Evolutionary conservation across 768 basidiomycete genomes (phyloP).

Genomic region (Pleurotus pulmonarius): DNA sequence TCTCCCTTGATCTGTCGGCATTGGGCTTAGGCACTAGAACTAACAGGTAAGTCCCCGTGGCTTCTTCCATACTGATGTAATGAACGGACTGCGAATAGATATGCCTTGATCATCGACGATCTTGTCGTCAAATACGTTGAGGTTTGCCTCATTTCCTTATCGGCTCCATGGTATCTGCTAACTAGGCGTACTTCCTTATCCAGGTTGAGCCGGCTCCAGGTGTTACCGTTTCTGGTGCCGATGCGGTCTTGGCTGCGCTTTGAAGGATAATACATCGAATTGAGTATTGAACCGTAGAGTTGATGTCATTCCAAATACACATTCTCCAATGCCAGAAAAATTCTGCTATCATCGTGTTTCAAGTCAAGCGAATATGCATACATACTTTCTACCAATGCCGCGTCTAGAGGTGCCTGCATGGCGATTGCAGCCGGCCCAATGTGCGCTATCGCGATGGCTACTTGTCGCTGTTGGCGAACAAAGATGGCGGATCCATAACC

Average conservation of each 20-base stretch:
- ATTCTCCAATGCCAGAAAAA: too few relatives aligned
- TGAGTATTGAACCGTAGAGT: too few relatives aligned
- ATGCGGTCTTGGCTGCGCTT: slow-evolving; percentile 51
- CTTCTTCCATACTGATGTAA: neutral
- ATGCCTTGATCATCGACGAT: slow-evolving; percentile 64
- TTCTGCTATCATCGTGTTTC: too few relatives aligned
- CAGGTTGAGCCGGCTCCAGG: slow-evolving; percentile 48
- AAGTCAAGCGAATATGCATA: too few relatives aligned
- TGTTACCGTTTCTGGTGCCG: slow-evolving; percentile 55
- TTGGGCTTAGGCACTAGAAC: slow-evolving; percentile 45
- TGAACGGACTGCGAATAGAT: neutral
- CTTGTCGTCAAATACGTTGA: slow-evolving; percentile 65
- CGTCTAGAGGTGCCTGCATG: too few relatives aligned
- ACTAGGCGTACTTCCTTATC: slow-evolving; percentile 10
- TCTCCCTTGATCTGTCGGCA: slow-evolving; percentile 48
- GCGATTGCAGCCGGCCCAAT: too few relatives aligned
- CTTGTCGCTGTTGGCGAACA: too few relatives aligned
- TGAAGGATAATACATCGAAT: slow-evolving; percentile 16
- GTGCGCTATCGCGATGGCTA: too few relatives aligned
- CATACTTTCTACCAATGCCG: too few relatives aligned
- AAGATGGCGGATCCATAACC: too few relatives aligned
- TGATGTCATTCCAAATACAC: too few relatives aligned
- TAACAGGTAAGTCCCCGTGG: slow-evolving; percentile 36
- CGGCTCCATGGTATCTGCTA: neutral
- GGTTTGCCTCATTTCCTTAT: slow-evolving; percentile 29